phyloP scores from a whole-genome alignment of 225 moss, liverwort and hornwort genomes.

The Lunularia cruciata region DNA sequence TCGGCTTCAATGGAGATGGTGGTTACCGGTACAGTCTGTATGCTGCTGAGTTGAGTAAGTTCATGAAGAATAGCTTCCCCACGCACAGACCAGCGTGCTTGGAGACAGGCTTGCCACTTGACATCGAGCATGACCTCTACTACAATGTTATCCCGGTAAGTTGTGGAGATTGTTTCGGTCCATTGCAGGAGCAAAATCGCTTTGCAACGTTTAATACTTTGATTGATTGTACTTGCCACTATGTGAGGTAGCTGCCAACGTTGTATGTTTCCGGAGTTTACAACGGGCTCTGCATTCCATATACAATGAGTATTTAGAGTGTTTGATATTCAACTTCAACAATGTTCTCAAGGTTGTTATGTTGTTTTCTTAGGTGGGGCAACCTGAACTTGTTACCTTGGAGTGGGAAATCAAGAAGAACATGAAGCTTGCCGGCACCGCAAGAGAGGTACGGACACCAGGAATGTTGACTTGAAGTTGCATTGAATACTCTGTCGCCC shows the following conservation, averaged over 20 bases:
- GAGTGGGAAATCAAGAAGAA: slow-evolving; percentile 63
- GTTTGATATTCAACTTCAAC: not conserved
- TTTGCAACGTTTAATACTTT: not conserved
- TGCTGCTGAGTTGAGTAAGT: slow-evolving; percentile 49
- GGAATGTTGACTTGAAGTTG: not conserved
- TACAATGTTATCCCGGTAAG: slow-evolving; percentile 78
- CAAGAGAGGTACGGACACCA: slow-evolving; percentile 60
- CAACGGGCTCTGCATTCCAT: not conserved
- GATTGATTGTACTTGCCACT: not conserved
- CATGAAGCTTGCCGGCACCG: slow-evolving; percentile 62
- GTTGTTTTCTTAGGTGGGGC: slow-evolving; percentile 59
- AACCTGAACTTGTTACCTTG: slow-evolving; percentile 63
- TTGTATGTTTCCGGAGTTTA: no score
- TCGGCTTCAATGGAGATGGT: slow-evolving; percentile 80
- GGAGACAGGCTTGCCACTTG: slow-evolving; percentile 78
- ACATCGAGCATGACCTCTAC: slow-evolving; percentile 79
- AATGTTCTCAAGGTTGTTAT: not conserved
- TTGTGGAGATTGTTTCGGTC: not conserved
- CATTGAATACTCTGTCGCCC: not conserved
- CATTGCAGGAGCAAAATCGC: not conserved
- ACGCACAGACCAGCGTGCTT: slow-evolving; percentile 73
- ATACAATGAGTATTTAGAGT: not conserved
- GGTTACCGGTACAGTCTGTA: slow-evolving; percentile 75
- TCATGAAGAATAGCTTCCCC: slow-evolving; percentile 70
- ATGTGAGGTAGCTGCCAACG: not conserved